Percentiles rank a stretch among this genome's conserved stretches.
phyloP scores from a whole-genome alignment of 345 rosid genomes.

The Aquilaria malaccensis region DNA sequence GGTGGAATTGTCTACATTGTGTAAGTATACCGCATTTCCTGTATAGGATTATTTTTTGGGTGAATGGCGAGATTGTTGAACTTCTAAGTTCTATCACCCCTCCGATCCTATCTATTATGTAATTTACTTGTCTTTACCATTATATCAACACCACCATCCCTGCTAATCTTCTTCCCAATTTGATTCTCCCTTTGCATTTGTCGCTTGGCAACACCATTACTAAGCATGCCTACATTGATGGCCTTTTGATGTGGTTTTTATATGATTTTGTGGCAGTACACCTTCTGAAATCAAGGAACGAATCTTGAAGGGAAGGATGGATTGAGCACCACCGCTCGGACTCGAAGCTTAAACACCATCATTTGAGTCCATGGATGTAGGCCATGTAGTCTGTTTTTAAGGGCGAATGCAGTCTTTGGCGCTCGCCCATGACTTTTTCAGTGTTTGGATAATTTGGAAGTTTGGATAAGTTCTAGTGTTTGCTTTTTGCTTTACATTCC shows the following conservation, averaged over 20 bases:
- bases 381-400: background rate
- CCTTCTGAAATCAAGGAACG: conserved; percentile 77
- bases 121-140: too few species aligned
- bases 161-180: background rate
- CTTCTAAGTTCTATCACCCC: background rate
- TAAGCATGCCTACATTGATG: background rate
- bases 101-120: too few species aligned
- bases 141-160: too few species aligned
- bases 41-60: background rate
- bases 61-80: background rate
- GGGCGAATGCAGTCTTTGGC: too few species aligned
- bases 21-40: conserved; percentile 42
- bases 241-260: background rate
- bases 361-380: background rate
- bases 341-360: background rate
- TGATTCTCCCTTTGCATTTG: background rate
- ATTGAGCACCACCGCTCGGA: conserved; percentile 28
- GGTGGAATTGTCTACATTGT: conserved; percentile 95
- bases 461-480: too few species aligned
- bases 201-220: background rate
- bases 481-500: too few species aligned
- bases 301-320: conserved; percentile 98
- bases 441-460: too few species aligned
- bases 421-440: too few species aligned
- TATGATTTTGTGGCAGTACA: conserved; percentile 43